These are phyloP conservation scores for Solanum corneliomulleri DNA, from an alignment of 257 asterid genomes.

Conservation along the genomic window DNA sequence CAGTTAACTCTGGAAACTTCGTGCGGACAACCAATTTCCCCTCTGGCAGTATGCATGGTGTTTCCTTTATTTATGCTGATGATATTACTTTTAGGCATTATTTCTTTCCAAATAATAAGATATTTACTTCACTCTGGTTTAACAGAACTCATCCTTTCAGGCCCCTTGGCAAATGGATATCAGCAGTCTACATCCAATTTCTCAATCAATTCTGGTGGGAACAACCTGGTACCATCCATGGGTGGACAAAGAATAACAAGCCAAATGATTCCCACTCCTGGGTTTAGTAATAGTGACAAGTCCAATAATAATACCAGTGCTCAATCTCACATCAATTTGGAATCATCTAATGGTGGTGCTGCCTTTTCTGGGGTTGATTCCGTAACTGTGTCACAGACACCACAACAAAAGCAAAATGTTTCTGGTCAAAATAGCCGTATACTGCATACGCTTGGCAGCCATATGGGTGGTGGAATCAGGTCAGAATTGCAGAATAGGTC, in stretches of 20 bases:
- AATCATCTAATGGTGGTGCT: constrained; percentile 39
- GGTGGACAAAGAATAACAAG: constrained; percentile 65
- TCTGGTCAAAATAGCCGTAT: constrained; percentile 76
- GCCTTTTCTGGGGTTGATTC: constrained; percentile 52
- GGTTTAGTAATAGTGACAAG: constrained; percentile 45
- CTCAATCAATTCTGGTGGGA: constrained; percentile 49
- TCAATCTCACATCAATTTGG: constrained; percentile 45
- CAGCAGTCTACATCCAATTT: constrained; percentile 56
- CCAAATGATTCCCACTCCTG: constrained; percentile 99
- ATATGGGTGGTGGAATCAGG: constrained; percentile 71
- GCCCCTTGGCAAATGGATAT: constrained; percentile 53
- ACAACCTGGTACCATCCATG: constrained; percentile 45
- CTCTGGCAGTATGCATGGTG: constrained; percentile 35
- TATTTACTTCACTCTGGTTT: constrained; percentile 14
- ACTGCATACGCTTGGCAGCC: constrained; percentile 75
- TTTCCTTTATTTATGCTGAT: constrained; percentile 41
- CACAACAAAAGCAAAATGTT: constrained; percentile 65
- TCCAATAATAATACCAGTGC: constrained; percentile 29
- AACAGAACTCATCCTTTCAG: constrained; percentile 34
- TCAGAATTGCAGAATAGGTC: constrained; percentile 69
- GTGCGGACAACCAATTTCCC: constrained; percentile 44
- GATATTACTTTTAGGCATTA: constrained; percentile 15
- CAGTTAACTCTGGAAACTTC: constrained; percentile 48
- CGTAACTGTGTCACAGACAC: constrained; percentile 43
- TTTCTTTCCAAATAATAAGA: neutral